Evolutionary conservation across 164 flowering plant species (phyloP).

Genomic region (Chimonanthus praecox): DNA sequence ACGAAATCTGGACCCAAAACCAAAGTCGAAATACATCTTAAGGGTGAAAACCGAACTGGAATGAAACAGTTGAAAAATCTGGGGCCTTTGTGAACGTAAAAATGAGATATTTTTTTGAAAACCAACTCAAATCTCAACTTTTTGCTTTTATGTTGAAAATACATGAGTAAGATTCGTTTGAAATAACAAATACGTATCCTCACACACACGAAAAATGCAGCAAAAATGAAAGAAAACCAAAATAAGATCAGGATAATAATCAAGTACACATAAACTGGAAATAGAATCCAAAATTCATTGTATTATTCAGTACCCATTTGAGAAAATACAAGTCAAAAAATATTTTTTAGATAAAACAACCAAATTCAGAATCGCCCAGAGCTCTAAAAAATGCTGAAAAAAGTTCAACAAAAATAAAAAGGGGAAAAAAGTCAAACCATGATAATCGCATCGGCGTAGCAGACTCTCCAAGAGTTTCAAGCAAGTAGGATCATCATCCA

Average conservation of each 20-base stretch:
- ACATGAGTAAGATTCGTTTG: background rate
- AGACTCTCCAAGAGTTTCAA: slow-evolving; percentile 38
- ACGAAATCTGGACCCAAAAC: background rate
- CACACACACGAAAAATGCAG: background rate
- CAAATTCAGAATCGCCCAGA: background rate
- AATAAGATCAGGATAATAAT: background rate
- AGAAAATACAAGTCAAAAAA: background rate
- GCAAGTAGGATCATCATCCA: slow-evolving; percentile 64
- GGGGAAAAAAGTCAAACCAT: slow-evolving; percentile 26
- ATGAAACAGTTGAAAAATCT: background rate
- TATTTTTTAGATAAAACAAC: background rate
- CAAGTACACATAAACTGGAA: background rate
- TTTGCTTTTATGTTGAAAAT: background rate
- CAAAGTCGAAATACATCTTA: background rate
- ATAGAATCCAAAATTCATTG: background rate
- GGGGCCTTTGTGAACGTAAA: background rate
- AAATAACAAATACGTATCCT: background rate
- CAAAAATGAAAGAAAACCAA: background rate
- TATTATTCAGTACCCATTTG: background rate
- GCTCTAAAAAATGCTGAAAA: background rate
- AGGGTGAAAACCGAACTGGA: background rate
- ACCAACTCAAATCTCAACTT: background rate
- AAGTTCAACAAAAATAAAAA: background rate
- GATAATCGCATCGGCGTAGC: slow-evolving; percentile 49
- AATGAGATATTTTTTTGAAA: no score